phyloP scores from a whole-genome alignment of 2,329 filamentous ascomycete species.

The Epichloe baconii region DNA sequence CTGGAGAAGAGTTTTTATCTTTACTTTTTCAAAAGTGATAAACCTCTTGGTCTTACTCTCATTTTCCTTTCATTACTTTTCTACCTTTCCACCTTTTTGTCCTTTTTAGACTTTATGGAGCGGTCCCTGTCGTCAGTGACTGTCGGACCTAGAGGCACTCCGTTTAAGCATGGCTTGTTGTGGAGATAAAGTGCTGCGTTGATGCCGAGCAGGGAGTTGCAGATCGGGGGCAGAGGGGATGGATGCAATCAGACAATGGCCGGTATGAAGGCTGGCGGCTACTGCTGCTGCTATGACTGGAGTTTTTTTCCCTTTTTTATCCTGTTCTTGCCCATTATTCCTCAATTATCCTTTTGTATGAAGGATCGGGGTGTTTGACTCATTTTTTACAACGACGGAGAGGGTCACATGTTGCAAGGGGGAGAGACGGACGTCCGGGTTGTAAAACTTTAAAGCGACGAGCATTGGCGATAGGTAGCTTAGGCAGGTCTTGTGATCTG shows the following conservation, averaged over 20 bases:
- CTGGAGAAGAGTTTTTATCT: background rate
- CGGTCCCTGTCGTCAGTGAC: background rate
- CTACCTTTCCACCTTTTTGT: background rate
- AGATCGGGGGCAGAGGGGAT: background rate
- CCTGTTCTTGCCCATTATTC: background rate
- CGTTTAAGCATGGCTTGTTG: constrained; percentile 1
- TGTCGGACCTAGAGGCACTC: background rate
- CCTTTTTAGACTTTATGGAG: background rate
- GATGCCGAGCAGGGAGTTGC: background rate
- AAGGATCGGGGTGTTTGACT: constrained; percentile 1
- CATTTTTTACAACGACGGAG: background rate
- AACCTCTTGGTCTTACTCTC: background rate
- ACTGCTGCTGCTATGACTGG: background rate
- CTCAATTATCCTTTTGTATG: constrained; percentile 1
- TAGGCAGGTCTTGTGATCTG: background rate
- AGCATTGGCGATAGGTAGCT: constrained; percentile 2
- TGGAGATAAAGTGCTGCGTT: background rate
- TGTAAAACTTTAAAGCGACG: constrained; percentile 1
- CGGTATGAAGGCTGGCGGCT: background rate
- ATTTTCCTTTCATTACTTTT: background rate
- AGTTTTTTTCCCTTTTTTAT: background rate
- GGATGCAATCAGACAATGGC: background rate
- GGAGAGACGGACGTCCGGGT: background rate
- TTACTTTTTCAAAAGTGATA: background rate
- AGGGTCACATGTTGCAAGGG: background rate